These are phyloP conservation scores for Candida khao-thaluensis DNA, from an alignment of 805 yeast species.

Conservation along the genomic window DNA sequence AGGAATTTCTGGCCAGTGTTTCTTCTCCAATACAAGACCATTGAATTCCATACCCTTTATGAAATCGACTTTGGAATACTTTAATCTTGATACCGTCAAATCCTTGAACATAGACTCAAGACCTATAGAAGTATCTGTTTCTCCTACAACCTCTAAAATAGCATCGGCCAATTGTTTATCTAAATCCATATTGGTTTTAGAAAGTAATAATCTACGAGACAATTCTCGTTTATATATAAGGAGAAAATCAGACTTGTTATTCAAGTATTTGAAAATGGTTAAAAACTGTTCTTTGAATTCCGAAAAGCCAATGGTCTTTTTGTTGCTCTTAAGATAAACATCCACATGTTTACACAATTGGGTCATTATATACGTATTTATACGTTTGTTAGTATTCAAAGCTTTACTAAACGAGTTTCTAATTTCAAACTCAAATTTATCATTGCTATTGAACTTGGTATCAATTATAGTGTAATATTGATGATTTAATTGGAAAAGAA, in stretches of 20 bases:
- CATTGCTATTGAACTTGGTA: constrained; percentile 16
- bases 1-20: constrained; percentile 43
- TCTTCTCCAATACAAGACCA: constrained; percentile 33
- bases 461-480: constrained; percentile 5
- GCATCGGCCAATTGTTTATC: constrained; percentile 24
- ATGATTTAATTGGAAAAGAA: constrained; percentile 2
- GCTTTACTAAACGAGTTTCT: constrained; percentile 26
- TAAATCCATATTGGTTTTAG: constrained; percentile 21
- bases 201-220: constrained; percentile 33
- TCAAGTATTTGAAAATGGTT: constrained; percentile 31
- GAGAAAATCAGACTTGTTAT: constrained; percentile 34
- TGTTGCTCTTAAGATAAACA: constrained; percentile 21
- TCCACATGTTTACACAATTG: constrained; percentile 36
- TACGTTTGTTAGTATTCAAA: constrained; percentile 16
- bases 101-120: constrained; percentile 37
- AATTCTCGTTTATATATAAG: constrained; percentile 32
- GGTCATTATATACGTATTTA: constrained; percentile 18
- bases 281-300: constrained; percentile 21
- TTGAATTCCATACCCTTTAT: constrained; percentile 22
- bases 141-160: constrained; percentile 30
- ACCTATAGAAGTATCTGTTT: constrained; percentile 24
- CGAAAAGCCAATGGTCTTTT: constrained; percentile 8
- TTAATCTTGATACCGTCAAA: constrained; percentile 20
- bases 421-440: constrained; percentile 30
- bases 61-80: constrained; percentile 13